These are phyloP conservation scores for Talaromyces piceae DNA, from an alignment of 2,329 filamentous ascomycete genomes.

Conservation along the genomic window DNA sequence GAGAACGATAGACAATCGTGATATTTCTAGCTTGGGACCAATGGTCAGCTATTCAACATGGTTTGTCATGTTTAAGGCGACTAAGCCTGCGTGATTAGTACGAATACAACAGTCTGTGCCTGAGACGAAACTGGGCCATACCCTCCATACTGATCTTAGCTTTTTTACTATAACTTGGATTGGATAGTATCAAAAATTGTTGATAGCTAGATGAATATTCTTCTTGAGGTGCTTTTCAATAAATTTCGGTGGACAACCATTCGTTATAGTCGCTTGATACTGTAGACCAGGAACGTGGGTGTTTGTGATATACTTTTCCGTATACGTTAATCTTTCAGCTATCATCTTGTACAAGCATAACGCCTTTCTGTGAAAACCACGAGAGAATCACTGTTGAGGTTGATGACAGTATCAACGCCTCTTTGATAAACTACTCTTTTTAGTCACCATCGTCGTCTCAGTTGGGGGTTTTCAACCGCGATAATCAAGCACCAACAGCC, in stretches of 20 bases:
- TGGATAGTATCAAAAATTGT: no score
- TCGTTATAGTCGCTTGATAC: no score
- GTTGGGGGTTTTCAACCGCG: background rate
- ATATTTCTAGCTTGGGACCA: background rate
- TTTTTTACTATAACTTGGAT: no score
- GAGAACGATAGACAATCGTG: background rate
- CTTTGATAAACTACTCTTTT: background rate
- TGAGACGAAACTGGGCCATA: background rate
- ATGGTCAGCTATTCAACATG: background rate
- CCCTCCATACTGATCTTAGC: no score
- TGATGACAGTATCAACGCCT: background rate
- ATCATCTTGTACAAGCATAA: background rate
- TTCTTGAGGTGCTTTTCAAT: no score
- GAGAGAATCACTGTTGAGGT: background rate
- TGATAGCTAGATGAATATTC: no score
- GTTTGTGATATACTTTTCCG: background rate
- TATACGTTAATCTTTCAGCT: background rate
- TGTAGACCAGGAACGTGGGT: background rate
- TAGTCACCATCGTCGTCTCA: background rate
- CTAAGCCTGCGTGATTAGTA: background rate
- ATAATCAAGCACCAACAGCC: slow-evolving; percentile 1
- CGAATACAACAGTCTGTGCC: background rate
- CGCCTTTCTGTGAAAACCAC: background rate
- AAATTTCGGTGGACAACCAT: no score
- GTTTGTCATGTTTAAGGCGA: background rate